These are phyloP conservation scores for Populus tremula DNA, from an alignment of 345 rosid genomes.

Conservation along the genomic window DNA sequence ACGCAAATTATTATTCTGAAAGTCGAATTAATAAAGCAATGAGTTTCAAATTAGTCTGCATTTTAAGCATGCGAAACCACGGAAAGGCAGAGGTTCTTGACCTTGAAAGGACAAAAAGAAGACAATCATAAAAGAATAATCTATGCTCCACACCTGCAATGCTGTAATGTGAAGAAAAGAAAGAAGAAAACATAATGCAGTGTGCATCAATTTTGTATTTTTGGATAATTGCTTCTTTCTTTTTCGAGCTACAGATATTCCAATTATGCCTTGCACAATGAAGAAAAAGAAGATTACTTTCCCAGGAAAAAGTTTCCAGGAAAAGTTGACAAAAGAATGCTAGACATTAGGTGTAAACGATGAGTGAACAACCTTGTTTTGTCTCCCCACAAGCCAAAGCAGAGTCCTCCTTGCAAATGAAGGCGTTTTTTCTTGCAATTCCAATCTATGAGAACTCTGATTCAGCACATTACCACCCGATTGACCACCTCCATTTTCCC, in stretches of 20 bases:
- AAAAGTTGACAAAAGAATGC: slow-evolving; percentile 5
- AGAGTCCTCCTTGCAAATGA: slow-evolving; percentile 94
- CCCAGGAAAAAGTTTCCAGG: slow-evolving; percentile 11
- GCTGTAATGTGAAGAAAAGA: not conserved
- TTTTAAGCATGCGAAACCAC: not conserved
- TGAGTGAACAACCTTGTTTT: slow-evolving; percentile 90
- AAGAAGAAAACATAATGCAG: not conserved
- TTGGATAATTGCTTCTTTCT: slow-evolving; percentile 10
- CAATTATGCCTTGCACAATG: slow-evolving; percentile 13
- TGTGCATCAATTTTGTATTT: slow-evolving; percentile 7
- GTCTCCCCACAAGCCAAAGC: slow-evolving; percentile 86
- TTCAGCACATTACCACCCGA: slow-evolving; percentile 40
- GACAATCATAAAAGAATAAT: not conserved
- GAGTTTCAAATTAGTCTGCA: not conserved
- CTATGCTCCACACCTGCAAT: not conserved
- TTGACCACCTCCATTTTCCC: slow-evolving; percentile 39
- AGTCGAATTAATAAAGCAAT: not conserved
- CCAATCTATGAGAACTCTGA: slow-evolving; percentile 40
- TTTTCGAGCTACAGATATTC: slow-evolving; percentile 20
- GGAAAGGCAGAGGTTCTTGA: not conserved
- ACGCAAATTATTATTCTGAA: not conserved
- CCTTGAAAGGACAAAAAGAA: not conserved
- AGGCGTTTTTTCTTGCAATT: slow-evolving; percentile 58
- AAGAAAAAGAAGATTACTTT: slow-evolving; percentile 7
- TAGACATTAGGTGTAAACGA: slow-evolving; percentile 52